Evolutionary conservation across 1,284 basidiomycete species (phyloP).

Genomic region (Ganoderma meredithae): DNA sequence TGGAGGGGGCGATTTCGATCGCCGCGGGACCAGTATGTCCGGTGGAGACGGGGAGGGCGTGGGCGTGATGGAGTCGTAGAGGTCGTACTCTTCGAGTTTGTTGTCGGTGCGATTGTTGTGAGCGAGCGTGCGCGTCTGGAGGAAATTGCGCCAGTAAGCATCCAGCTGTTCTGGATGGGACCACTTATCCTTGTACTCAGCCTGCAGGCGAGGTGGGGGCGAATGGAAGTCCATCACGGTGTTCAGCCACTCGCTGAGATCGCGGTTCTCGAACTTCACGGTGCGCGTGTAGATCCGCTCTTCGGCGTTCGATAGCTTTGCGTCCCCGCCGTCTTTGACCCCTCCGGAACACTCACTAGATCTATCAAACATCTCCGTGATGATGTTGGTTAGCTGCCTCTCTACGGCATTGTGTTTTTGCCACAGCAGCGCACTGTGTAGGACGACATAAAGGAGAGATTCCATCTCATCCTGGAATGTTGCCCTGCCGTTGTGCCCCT

Average conservation of each 20-base stretch:
- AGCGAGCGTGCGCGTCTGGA: conserved; percentile 1
- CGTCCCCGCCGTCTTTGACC: conserved; percentile 5
- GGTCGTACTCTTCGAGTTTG: not conserved
- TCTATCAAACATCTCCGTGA: not conserved
- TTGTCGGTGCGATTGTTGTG: not conserved
- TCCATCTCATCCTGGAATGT: conserved; percentile 28
- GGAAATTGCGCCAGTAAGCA: conserved; percentile 15
- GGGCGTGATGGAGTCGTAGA: not conserved
- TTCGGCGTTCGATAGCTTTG: conserved; percentile 12
- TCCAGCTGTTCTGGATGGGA: conserved; percentile 13
- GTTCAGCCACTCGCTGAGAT: conserved; percentile 17
- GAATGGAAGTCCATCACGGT: conserved; percentile 19
- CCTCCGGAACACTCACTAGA: not conserved
- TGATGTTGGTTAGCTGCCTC: too few relatives aligned
- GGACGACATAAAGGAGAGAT: conserved; percentile 27
- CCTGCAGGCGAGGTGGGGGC: not conserved
- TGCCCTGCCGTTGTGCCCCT: not conserved
- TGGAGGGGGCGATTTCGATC: too few relatives aligned
- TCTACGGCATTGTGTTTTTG: not conserved
- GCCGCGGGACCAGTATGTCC: too few relatives aligned
- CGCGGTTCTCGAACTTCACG: not conserved
- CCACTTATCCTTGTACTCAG: conserved; percentile 6
- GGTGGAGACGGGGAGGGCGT: not conserved
- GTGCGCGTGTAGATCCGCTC: not conserved
- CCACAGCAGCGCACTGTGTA: conserved; percentile 20